Percentiles rank a stretch among this genome's conserved stretches.
Evolutionary conservation across 179 eudicot species (phyloP).

Genomic region (Gypsophila paniculata): DNA sequence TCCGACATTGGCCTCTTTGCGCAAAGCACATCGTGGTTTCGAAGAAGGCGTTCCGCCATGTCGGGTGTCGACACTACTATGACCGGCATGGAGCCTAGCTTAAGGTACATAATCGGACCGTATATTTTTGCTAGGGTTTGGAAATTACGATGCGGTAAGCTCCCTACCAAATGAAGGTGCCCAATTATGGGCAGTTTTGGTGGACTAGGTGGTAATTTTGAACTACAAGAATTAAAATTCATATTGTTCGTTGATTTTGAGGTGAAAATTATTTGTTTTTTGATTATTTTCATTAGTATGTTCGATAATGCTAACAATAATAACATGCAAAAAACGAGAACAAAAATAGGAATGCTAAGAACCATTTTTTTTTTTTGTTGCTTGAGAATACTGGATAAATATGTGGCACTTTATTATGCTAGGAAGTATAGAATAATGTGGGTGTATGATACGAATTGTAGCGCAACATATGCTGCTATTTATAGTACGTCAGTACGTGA

Average conservation of each 20-base stretch:
- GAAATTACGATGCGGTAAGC: slow-evolving; percentile 14
- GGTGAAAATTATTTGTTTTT: neutral
- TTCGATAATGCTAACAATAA: neutral
- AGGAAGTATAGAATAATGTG: too few species aligned
- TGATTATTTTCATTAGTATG: neutral
- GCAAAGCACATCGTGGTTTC: slow-evolving; percentile 3
- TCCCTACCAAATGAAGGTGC: slow-evolving; percentile 23
- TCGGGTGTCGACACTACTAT: slow-evolving; percentile 25
- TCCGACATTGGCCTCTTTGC: slow-evolving; percentile 15
- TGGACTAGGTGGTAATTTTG: slow-evolving; percentile 17
- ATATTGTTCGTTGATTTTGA: neutral
- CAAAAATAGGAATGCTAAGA: neutral
- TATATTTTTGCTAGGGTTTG: slow-evolving; percentile 17
- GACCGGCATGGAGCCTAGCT: slow-evolving; percentile 16
- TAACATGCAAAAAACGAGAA: neutral
- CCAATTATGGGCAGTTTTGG: slow-evolving; percentile 20
- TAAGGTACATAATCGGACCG: slow-evolving; percentile 26
- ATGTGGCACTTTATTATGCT: neutral
- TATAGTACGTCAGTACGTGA: too few species aligned
- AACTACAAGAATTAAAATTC: neutral
- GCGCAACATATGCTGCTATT: too few species aligned
- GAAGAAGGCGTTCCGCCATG: slow-evolving; percentile 15
- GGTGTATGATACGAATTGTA: too few species aligned
- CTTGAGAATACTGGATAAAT: neutral
- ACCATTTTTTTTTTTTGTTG: slow-evolving; percentile 2